Evolutionary conservation across 352 stramenopile genomes (phyloP), one percentile per base, ranked within the genome.

Genomic region (Phytophthora vignae): DNA sequence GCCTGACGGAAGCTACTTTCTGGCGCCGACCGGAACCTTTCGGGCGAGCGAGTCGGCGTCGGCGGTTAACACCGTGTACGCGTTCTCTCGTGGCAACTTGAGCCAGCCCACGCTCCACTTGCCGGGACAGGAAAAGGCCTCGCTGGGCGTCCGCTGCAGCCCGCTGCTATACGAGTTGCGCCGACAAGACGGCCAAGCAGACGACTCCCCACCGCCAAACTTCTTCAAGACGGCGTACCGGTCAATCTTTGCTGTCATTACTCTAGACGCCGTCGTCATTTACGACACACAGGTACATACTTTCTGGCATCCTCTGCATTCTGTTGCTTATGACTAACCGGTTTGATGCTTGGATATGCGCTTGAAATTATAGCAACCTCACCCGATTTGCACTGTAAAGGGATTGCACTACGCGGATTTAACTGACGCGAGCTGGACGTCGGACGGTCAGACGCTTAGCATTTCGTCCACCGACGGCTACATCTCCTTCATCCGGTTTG

Each of bases 381-480:
- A 93, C 40, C 96, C 97, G 7, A 86, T 99, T 7, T 93, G 88
- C 46, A 90, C 97, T 29, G 87, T 97, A 50, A 90, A 93, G 64
- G 91, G 96, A 50, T 79, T 99, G 21, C 97, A 99, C 79, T 98
- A 99, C 83, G 92, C 96, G 10, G 90, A 98, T 31, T 84, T 99
- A 58, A 99, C 96, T 15, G 96, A 99, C 81, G 90, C 85, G 29
- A 89, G 85, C 50, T 99, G 97, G 97, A 97, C 93, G 1, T 54
- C 72, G 0, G 93, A 99, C 77, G 96, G 96, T 12, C 89, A 88
- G 44, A 85, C 88, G n/a, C 79, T 99, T 21, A 90, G 96, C 62
- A 89, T 99, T 15, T 97, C 90, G n/a, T 99, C 96, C 29, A 96
- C 93, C 27, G 97, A 99, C 79, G 97, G 97, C 44, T 99, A 99